Evolutionary conservation across 1,139 yeast species (phyloP).

Genomic region (Debaryomycetaceae sp.): DNA sequence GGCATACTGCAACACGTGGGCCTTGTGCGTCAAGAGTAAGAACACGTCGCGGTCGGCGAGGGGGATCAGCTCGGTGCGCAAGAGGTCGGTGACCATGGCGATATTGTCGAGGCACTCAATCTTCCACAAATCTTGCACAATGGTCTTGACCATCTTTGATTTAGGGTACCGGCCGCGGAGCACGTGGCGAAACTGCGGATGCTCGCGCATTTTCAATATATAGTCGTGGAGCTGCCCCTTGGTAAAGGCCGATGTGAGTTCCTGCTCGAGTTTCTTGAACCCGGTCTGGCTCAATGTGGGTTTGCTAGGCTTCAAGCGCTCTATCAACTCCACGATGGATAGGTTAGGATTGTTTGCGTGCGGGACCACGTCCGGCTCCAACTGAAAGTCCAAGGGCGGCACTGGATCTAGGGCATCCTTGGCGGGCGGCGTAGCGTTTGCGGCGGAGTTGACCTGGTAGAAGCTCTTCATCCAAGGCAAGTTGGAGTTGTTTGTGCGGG

Average conservation of each 20-base stretch:
- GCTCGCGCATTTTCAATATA: slow-evolving; percentile 4
- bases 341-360: background rate
- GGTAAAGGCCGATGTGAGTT: slow-evolving; percentile 6
- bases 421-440: slow-evolving; percentile 1
- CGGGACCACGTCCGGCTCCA: background rate
- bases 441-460: background rate
- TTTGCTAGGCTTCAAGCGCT: slow-evolving; percentile 6
- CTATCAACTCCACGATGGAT: slow-evolving; percentile 3
- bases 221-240: slow-evolving; percentile 7
- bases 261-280: slow-evolving; percentile 6
- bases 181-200: slow-evolving; percentile 5
- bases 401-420: background rate
- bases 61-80: slow-evolving; percentile 24
- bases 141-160: slow-evolving; percentile 8
- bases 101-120: slow-evolving; percentile 17
- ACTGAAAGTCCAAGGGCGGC: background rate
- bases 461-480: background rate
- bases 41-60: slow-evolving; percentile 36
- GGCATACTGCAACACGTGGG: slow-evolving; percentile 36
- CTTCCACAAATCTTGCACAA: slow-evolving; percentile 31
- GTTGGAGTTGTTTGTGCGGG: slow-evolving; percentile 3
- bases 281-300: slow-evolving; percentile 5
- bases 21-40: slow-evolving; percentile 36
- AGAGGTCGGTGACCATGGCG: slow-evolving; percentile 26
- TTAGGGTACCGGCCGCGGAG: slow-evolving; percentile 8